A percentile compares a stretch with the other conserved stretches of the same genome.
Conservation (phyloP, 805 yeast species). For the Brettanomyces nanus region DNA sequence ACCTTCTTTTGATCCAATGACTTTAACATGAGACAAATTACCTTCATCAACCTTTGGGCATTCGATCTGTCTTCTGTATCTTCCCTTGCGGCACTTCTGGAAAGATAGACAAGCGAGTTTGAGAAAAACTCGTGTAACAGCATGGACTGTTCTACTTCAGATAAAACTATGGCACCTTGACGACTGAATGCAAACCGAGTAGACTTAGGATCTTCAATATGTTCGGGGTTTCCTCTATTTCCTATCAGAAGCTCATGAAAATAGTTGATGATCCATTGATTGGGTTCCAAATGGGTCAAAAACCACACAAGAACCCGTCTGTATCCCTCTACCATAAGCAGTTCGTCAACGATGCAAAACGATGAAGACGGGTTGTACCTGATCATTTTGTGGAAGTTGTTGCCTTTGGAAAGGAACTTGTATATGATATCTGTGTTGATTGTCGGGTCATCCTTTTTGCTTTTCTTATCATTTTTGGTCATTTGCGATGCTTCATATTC, state of each 20-base stretch:
- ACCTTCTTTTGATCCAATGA: constrained; percentile 39
- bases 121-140: constrained; percentile 61
- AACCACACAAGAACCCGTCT: constrained; percentile 62
- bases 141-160: constrained; percentile 58
- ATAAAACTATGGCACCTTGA: constrained; percentile 43
- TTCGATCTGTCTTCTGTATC: constrained; percentile 19
- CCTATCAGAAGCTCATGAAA: constrained; percentile 53
- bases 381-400: constrained; percentile 41
- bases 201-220: constrained; percentile 8
- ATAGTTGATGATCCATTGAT: constrained; percentile 50
- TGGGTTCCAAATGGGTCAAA: constrained; percentile 52
- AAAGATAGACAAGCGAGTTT: constrained; percentile 39
- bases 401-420: constrained; percentile 34
- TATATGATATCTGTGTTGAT: constrained; percentile 46
- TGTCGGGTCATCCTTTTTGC: constrained; percentile 17
- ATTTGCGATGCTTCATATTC: constrained; percentile 18
- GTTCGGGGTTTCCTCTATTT: constrained; percentile 36
- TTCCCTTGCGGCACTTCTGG: constrained; percentile 10
- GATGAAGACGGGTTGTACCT: constrained; percentile 44
- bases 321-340: constrained; percentile 60
- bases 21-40: constrained; percentile 57
- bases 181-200: constrained; percentile 39
- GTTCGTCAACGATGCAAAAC: constrained; percentile 55
- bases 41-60: constrained; percentile 35
- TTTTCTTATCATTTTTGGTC: constrained; percentile 14